Evolutionary conservation across 495 filamentous ascomycete genomes (phyloP).

Genomic region (Xylaria cubensis): DNA sequence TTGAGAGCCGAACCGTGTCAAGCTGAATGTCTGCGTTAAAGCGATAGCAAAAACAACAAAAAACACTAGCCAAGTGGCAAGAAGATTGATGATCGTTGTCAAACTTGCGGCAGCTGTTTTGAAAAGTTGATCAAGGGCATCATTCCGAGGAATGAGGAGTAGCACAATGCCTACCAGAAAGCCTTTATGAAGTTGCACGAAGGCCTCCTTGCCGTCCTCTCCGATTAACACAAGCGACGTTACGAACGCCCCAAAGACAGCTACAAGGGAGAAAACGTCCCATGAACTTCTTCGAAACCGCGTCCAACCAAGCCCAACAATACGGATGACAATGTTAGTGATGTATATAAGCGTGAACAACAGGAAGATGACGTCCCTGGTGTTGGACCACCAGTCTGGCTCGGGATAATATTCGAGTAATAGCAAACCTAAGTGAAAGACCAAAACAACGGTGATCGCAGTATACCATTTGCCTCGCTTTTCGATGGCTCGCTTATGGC

Average conservation of each 20-base stretch:
- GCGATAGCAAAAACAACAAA: slow-evolving; percentile 97
- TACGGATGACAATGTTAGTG: slow-evolving; percentile 80
- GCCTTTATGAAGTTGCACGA: slow-evolving; percentile 85
- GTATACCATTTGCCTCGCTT: slow-evolving; percentile 95
- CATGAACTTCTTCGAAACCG: slow-evolving; percentile 93
- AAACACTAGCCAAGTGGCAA: slow-evolving; percentile 96
- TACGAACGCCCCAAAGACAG: slow-evolving; percentile 82
- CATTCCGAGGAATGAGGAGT: slow-evolving; percentile 93
- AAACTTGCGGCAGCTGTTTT: slow-evolving; percentile 98
- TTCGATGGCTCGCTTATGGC: slow-evolving; percentile 89
- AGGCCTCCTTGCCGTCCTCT: slow-evolving; percentile 58
- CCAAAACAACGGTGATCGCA: slow-evolving; percentile 75
- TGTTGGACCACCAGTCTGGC: slow-evolving; percentile 64
- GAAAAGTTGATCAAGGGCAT: slow-evolving; percentile 97
- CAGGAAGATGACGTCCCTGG: slow-evolving; percentile 81
- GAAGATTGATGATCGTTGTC: slow-evolving; percentile 85
- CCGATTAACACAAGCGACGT: slow-evolving; percentile 73
- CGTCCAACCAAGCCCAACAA: slow-evolving; percentile 90
- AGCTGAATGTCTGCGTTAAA: slow-evolving; percentile 93
- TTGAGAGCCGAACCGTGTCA: slow-evolving; percentile 81
- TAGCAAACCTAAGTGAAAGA: slow-evolving; percentile 83
- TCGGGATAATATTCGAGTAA: slow-evolving; percentile 87
- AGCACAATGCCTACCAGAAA: slow-evolving; percentile 91
- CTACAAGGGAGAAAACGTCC: slow-evolving; percentile 88
- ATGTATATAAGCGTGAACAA: slow-evolving; percentile 85